Evolutionary conservation across 257 asterid genomes (phyloP).

Genomic region (Orobanche coerulescens): DNA sequence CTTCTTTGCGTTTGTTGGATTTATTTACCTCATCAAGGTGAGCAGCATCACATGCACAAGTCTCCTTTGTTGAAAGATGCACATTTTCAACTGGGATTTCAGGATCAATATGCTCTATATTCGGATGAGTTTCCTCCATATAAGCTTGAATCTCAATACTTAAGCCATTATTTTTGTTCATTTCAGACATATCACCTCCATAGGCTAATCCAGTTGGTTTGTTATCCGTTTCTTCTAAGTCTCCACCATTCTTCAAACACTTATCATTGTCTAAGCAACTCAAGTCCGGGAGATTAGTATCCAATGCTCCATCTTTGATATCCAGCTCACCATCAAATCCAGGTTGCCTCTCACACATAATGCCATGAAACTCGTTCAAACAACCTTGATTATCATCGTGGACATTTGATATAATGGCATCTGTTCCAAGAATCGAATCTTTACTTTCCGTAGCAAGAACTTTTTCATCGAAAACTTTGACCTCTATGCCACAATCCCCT

Average conservation of each 20-base stretch:
- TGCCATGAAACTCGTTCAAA: conserved; percentile 12
- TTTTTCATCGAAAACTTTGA: conserved; percentile 15
- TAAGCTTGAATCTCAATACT: conserved; percentile 18
- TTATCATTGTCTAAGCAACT: conserved; percentile 19
- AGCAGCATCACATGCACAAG: conserved; percentile 7
- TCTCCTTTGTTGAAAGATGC: conserved; percentile 24
- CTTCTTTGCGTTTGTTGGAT: conserved; percentile 22
- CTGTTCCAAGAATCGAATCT: conserved; percentile 23
- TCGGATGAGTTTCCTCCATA: conserved; percentile 7
- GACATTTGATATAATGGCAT: conserved; percentile 21
- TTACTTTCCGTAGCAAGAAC: conserved; percentile 22
- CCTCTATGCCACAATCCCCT: neutral
- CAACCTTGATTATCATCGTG: conserved; percentile 19
- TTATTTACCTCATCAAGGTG: conserved; percentile 13
- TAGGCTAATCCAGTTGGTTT: conserved; percentile 7
- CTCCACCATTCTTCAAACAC: conserved; percentile 11
- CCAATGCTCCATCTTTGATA: conserved; percentile 24
- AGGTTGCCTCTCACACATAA: conserved; percentile 9
- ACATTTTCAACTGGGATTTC: conserved; percentile 10
- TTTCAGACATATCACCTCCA: conserved; percentile 21
- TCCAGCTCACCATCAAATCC: conserved; percentile 30
- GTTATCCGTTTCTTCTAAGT: conserved; percentile 20
- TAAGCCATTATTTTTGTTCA: conserved; percentile 3
- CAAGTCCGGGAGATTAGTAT: conserved; percentile 17
- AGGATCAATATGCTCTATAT: neutral